Evolutionary conservation across 352 stramenopile genomes (phyloP).

Genomic region (Globisporangium splendens): DNA sequence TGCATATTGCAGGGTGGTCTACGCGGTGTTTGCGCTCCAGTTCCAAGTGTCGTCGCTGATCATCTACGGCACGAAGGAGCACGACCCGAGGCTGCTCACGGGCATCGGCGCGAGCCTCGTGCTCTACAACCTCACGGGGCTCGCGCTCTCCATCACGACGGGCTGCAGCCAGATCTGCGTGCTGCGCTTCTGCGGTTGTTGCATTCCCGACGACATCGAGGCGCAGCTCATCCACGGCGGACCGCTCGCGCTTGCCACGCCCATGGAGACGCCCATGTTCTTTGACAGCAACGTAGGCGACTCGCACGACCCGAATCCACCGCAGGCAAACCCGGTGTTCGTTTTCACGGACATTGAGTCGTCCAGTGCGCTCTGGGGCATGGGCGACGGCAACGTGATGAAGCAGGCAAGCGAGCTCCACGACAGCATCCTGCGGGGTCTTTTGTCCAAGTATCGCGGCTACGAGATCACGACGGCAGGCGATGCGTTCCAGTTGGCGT

Average conservation of each 20-base stretch:
- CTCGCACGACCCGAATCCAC: not conserved
- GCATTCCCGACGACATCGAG: constrained; percentile 43
- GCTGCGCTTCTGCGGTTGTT: constrained; percentile 36
- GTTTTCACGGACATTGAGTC: constrained; percentile 68
- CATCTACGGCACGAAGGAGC: constrained; percentile 22
- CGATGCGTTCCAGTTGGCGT: constrained; percentile 69
- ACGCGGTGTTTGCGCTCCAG: constrained; percentile 47
- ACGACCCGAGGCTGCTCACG: constrained; percentile 10
- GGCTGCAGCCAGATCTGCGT: constrained; percentile 53
- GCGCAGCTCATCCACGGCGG: constrained; percentile 21
- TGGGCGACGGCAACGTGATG: constrained; percentile 39
- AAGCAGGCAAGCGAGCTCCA: constrained; percentile 22
- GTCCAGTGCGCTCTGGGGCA: constrained; percentile 55
- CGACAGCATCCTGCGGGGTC: constrained; percentile 24
- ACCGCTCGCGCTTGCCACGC: not conserved
- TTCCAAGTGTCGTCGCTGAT: constrained; percentile 48
- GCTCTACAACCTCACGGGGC: constrained; percentile 34
- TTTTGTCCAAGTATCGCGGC: constrained; percentile 39
- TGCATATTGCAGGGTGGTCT: constrained; percentile 27
- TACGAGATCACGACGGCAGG: constrained; percentile 77
- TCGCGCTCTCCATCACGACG: constrained; percentile 35
- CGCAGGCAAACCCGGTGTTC: constrained; percentile 44
- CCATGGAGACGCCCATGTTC: constrained; percentile 28
- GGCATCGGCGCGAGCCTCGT: constrained; percentile 39
- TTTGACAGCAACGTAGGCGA: not conserved